These are phyloP conservation scores for Digitaria exilis DNA, from an alignment of 202 grass and related monocot species.

Conservation along the genomic window DNA sequence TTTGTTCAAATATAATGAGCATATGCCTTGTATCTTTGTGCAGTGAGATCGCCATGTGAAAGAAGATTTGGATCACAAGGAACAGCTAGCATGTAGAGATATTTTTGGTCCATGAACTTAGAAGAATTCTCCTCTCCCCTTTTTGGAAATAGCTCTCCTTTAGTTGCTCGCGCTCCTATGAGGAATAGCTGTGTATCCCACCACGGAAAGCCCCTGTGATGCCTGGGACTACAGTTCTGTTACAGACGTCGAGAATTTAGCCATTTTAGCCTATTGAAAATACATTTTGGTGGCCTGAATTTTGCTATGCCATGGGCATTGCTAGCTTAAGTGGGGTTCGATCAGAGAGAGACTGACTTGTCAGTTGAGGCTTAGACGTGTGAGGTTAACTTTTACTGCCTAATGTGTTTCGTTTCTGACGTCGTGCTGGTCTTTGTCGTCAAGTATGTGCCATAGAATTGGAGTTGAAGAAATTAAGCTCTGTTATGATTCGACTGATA, in stretches of 20 bases:
- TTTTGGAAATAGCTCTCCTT: slow-evolving; percentile 23
- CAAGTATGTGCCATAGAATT: neutral
- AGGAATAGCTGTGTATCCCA: neutral
- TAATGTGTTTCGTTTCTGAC: neutral
- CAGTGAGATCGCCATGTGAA: slow-evolving; percentile 27
- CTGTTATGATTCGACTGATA: neutral
- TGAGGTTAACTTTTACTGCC: neutral
- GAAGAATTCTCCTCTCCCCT: neutral
- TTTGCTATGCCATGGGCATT: slow-evolving; percentile 20
- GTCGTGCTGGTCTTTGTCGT: neutral
- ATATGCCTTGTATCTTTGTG: slow-evolving; percentile 16
- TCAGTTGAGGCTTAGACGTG: neutral
- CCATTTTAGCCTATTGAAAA: neutral
- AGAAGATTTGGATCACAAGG: slow-evolving; percentile 1
- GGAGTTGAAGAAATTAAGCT: neutral
- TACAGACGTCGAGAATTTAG: neutral
- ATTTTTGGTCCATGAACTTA: slow-evolving; percentile 11
- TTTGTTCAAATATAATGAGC: neutral
- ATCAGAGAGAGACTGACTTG: neutral
- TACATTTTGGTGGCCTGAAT: neutral
- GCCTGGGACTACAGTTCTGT: neutral
- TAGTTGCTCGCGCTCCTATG: neutral
- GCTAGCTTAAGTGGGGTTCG: neutral
- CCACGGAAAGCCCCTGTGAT: neutral
- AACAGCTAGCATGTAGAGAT: neutral